Conservation (phyloP, 495 filamentous ascomycete genomes). For the Aspergillus heteromorphus region DNA sequence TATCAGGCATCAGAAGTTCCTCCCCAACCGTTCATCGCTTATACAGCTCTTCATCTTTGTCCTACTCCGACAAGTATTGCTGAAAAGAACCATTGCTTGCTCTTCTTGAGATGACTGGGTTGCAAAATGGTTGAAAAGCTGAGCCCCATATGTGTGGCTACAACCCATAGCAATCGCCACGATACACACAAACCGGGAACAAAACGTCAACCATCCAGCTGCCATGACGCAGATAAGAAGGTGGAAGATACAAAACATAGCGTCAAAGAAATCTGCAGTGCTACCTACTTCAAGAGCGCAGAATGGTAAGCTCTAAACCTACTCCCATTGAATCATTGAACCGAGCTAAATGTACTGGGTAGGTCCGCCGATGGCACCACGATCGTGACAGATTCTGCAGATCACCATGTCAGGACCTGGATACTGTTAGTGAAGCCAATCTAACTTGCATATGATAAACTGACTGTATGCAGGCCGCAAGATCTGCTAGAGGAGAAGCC, state of each 20-base stretch:
- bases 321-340: background rate
- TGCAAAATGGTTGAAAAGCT: constrained; percentile 12
- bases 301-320: constrained; percentile 46
- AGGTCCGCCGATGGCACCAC: constrained; percentile 80
- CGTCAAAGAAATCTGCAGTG: background rate
- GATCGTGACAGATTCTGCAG: constrained; percentile 66
- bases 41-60: background rate
- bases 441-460: background rate
- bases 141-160: constrained; percentile 31
- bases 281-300: constrained; percentile 53
- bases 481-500: constrained; percentile 58
- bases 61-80: too few relatives aligned
- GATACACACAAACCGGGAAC: background rate
- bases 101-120: too few relatives aligned
- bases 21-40: background rate
- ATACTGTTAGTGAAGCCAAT: constrained; percentile 49
- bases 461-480: constrained; percentile 42
- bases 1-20: background rate
- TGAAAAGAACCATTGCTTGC: too few relatives aligned
- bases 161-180: constrained; percentile 11
- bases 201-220: background rate
- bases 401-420: constrained; percentile 64
- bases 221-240: background rate
- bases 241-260: background rate
- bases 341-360: background rate